Evolutionary conservation across 139 green algal genomes (phyloP), one percentile per base, ranked within the genome.

Genomic region (Raphidocelis subcapitata): DNA sequence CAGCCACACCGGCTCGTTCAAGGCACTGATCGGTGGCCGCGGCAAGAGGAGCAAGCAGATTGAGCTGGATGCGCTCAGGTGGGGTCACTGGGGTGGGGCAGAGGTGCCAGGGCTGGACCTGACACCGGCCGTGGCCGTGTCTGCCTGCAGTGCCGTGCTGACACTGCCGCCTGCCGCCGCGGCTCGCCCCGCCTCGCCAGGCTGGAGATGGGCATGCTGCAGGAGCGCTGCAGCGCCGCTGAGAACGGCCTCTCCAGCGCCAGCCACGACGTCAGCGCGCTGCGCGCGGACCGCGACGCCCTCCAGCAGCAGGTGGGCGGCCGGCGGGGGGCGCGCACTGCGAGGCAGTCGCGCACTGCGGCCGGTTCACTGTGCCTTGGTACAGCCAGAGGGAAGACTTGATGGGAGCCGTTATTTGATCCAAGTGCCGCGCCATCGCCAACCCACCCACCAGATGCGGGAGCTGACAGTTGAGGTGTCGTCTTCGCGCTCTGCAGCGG

Each of bases 11-110:
- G 60, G 49, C 60, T 70, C 60, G 1, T 26, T 77, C 23, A 77
- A 77, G 33, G 62, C 47, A 31, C 64, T 77, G 60, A 64, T 77
- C 32, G 59, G 67, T 3, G 5, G 21, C 0, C 62, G 62, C 24
- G 12, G 44, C 26, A 77, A 77, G 61, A 77, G 65, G 63, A 72
- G 37, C 63, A 72, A 72, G 51, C 62, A 72, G 63, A 72, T 67
- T 51, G 72, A 78, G 63, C 52, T 78, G 52, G 72, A 78, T 49
- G 72, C 72, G 16, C 72, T 78, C 36, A 66, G 72, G 62, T 70
- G 55, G 10, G 8, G 24, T 62, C 8, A 12, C 49, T 47, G 59
- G n/a, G n/a, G n/a, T n/a, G n/a, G n/a, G n/a, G n/a, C n/a, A n/a
- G n/a, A n/a, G n/a, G n/a, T n/a, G n/a, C n/a, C n/a, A n/a, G n/a